Evolutionary conservation across 495 filamentous ascomycete genomes (phyloP), one percentile per base, ranked within the genome.

Genomic region (Neurospora sp.): DNA sequence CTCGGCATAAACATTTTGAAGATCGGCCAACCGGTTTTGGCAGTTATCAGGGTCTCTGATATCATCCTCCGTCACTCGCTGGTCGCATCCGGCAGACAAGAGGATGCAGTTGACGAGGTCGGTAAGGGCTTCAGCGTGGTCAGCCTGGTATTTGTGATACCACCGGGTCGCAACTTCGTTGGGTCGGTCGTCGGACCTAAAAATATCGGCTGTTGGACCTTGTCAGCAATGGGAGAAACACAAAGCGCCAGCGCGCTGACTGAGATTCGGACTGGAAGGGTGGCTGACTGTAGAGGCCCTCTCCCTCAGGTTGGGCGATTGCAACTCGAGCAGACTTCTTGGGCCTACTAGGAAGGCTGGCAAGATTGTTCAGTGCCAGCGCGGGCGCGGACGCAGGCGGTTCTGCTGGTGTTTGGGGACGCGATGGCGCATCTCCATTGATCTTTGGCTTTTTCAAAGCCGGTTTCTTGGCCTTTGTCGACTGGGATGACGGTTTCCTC

Each of bases 91-190:
- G 42, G 94, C 89, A 70, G 91, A 91, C 78, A 90, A 88, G 5
- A 99, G 84, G 27, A 97, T 89, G 76, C 97, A 94, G 79, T 97
- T 98, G 71, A 99, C 87, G 74, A 99, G 82, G 46, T 97, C 93
- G 12, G 89, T 88, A 80, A 97, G 86, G 7, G 93, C 92, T 40
- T 83, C 83, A 3, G 87, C 79, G 69, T 90, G 88, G 75, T 95
- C 82, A 40, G 87, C 83, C 70, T 91, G 85, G 83, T 95, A 98
- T 75, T 86, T 85, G 40, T 86, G 82, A 69, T 94, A 86, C 95
- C 94, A 98, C 61, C 91, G 86, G 20, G 89, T 88, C 6, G 93
- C 93, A n/a, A 93, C 90, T 40, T 91, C 89, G 72, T 97, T 91
- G 22, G 89, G 82, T 27, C 85, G 85, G 53, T 90, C 85, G 44